These are phyloP conservation scores for Vaccinium macrocarpon DNA, from an alignment of 148 eudicot genomes.

Conservation along the genomic window DNA sequence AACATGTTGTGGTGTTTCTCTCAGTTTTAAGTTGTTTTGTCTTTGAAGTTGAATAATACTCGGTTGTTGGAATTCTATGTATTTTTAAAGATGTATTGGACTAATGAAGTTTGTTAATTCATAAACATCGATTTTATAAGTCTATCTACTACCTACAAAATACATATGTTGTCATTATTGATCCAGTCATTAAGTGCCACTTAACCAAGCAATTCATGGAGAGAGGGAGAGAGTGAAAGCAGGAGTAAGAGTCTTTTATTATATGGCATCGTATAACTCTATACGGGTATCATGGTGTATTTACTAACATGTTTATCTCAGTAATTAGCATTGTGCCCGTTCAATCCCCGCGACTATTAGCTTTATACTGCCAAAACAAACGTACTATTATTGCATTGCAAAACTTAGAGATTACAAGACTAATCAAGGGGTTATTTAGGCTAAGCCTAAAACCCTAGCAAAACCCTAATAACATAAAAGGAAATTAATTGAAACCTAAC, in stretches of 20 bases:
- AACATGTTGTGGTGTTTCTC: neutral
- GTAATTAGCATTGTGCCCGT: neutral
- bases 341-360: no score
- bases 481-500: no score
- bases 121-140: neutral
- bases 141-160: neutral
- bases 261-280: no score
- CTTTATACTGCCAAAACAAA: no score
- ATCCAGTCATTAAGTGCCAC: neutral
- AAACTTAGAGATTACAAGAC: no score
- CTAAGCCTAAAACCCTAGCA: no score
- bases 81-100: neutral
- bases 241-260: neutral
- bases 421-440: no score
- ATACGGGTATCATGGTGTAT: neutral
- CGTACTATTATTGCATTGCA: no score
- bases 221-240: neutral
- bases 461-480: no score
- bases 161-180: neutral
- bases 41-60: conserved; percentile 1
- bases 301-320: neutral
- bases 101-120: neutral
- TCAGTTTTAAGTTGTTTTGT: conserved; percentile 1
- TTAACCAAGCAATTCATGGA: neutral
- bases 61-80: neutral